Evolutionary conservation across 805 yeast genomes (phyloP).

Genomic region (Dipodascus albidus): DNA sequence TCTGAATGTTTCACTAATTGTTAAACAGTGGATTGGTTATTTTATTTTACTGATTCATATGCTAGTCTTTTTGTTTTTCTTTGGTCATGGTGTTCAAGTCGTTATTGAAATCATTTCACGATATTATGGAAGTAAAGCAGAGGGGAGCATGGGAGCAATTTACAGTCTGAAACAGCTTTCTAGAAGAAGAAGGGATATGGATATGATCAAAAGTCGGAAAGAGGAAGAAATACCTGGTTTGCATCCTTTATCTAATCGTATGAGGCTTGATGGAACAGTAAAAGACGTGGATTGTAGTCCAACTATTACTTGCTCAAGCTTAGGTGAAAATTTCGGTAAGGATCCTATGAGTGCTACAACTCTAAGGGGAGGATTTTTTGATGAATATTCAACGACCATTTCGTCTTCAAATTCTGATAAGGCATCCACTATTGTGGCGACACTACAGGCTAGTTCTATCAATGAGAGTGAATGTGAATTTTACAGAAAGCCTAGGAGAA

Average conservation of each 20-base stretch:
- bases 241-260: background rate
- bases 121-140: conserved; percentile 10
- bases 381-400: background rate
- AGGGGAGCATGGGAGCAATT: background rate
- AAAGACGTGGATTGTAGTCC: background rate
- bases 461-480: background rate
- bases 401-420: background rate
- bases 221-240: background rate
- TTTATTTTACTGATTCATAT: conserved; percentile 21
- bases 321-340: background rate
- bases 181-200: background rate
- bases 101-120: conserved; percentile 17
- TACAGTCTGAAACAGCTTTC: conserved; percentile 1
- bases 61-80: conserved; percentile 18
- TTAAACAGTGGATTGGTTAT: conserved; percentile 24
- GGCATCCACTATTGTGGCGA: background rate
- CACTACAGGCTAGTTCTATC: background rate
- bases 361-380: background rate
- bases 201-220: background rate
- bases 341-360: background rate
- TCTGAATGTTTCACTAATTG: conserved; percentile 13
- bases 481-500: background rate
- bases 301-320: background rate
- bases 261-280: background rate
- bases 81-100: conserved; percentile 18